Base-by-base conservation (phyloP, 2,329 filamentous ascomycete genomes). In the Aspergillus aculeatinus region DNA sequence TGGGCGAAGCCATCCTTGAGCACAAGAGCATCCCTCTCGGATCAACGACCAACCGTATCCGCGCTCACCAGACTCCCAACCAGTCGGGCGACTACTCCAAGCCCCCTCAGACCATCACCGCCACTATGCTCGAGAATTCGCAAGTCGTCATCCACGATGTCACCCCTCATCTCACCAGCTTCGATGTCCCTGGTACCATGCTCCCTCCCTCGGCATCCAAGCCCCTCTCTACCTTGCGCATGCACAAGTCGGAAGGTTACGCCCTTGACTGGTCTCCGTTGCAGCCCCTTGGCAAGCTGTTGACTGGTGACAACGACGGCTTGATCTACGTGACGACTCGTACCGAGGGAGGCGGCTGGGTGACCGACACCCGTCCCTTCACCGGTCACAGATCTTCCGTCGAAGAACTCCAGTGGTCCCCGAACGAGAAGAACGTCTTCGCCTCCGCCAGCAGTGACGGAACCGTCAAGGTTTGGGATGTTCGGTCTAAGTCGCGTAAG, bases 321-420 rank as follows among this genome's bases (percentile, higher is more conserved):
- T 82, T 89, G 62, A 97, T 99, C 73, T 98, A 92, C 77, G 83
- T 88, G 61, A 97, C 94, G 1, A 92, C 91, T 7, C 85, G 91
- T 59, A 93, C 89, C 54, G 91, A 95, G 72, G 92, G 91, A 60
- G 95, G 93, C 55, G 90, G 90, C 63, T 98, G 92, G 84, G 89
- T 91, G 19, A 96, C 92, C 5, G 93, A 97, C 74, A 90, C 85
- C 12, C 85, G 90, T 48, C 82, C 94, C 1, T 96, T 96, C 79
- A 86, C 86, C 23, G 94, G 93, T 54, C 95, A 99, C 80, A 85
- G 84, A 9, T 86, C 88, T 72, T 94, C 90, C 55, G 87, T 99
- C 16, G 95, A 99, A 80, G 95, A 99, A 74, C 82, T 99, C 27
- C 94, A 98, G 77, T 99, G 95, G 95, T 96, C 91, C 55, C 95